These are phyloP conservation scores for Populus tremula DNA, from an alignment of 345 rosid species.

Conservation along the genomic window DNA sequence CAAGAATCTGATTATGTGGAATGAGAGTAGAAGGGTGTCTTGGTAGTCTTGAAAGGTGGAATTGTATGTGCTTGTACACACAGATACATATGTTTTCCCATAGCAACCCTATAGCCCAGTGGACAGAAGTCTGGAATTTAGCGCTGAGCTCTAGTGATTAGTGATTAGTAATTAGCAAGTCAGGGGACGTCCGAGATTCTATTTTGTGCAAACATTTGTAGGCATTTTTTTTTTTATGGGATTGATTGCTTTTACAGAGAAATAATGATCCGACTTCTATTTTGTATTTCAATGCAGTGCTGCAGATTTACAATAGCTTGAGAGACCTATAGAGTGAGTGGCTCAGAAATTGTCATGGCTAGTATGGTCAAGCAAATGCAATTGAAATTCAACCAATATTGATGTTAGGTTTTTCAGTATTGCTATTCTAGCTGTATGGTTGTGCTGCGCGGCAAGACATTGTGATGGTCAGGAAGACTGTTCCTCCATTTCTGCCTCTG, in stretches of 20 bases:
- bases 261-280: constrained; percentile 24
- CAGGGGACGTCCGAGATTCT: neutral
- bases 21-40: constrained; percentile 22
- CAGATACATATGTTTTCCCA: no score
- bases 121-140: no score
- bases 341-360: constrained; percentile 25
- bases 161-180: no score
- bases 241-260: constrained; percentile 12
- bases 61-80: no score
- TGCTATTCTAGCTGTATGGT: constrained; percentile 24
- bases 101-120: no score
- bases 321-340: constrained; percentile 11
- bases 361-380: constrained; percentile 22
- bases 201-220: constrained; percentile 15
- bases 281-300: constrained; percentile 24
- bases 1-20: constrained; percentile 21
- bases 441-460: constrained; percentile 4
- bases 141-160: no score
- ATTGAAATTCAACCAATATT: constrained; percentile 23
- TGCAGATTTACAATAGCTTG: constrained; percentile 21
- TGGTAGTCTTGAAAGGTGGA: constrained; percentile 25
- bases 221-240: constrained; percentile 17
- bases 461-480: constrained; percentile 20
- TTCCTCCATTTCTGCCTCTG: constrained; percentile 8
- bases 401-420: constrained; percentile 28